Evolutionary conservation across 176 grass and related monocot species (phyloP), one percentile per base, ranked within the genome.

Genomic region (Rhynchospora pubera): DNA sequence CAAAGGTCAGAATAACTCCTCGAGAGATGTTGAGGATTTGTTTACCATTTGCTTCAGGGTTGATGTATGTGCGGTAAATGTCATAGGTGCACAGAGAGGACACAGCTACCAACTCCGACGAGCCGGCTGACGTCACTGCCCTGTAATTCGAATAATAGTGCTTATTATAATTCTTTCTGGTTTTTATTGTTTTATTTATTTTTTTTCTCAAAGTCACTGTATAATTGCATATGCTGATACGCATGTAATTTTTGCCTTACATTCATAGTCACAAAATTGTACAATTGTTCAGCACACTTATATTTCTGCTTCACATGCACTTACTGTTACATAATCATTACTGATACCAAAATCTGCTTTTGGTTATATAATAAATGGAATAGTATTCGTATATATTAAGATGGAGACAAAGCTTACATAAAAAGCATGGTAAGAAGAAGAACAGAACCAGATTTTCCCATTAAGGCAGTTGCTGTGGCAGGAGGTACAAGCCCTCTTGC

Each of bases 361-460:
- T 65, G 11, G 28, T 65, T 32, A 26, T 64, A 65, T 15, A 65
- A 19, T 30, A 63, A 39, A 67, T 67, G 32, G 45, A 73, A 51
- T 26, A 39, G 34, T 39, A 73, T 12, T 42, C 14, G 16, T 18
- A 34, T 43, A 67, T 43, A 34, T 9, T 14, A 43, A 68, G 13
- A 70, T 15, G 70, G 9, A 75, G 2, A 75, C 24, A 16, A 75
- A 75, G 46, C 65, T 86, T 84, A 87, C 88, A 93, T 93, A 66
- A 93, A 93, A 62, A 93, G 91, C 91, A 93, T 93, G 44, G 89
- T 91, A n/a, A 93, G 86, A 45, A 93, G 86, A 57, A 93, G 91
- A 0, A 93, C 79, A 24, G 91, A 93, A 48, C 91, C 91, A 56
- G 84, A 58, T 86, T 91, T 93, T 55, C 91, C 91, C 91, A 93